These are phyloP conservation scores for Suillus ampliporus DNA, from an alignment of 768 basidiomycete species.

Conservation along the genomic window DNA sequence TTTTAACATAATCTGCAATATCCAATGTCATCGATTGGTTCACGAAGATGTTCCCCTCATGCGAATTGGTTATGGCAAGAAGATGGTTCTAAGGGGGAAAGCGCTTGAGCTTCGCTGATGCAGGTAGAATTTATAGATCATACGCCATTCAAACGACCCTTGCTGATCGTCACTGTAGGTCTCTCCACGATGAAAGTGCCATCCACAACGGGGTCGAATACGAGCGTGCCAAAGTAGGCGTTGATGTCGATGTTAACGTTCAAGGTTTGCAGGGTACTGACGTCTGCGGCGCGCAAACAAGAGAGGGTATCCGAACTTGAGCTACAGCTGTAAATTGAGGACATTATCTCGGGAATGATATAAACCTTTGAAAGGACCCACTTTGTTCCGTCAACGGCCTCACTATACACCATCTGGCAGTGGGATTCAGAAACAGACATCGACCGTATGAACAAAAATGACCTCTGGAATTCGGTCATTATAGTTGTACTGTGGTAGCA, in stretches of 20 bases:
- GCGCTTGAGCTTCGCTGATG: conserved; percentile 8
- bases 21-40: conserved; percentile 26
- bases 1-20: conserved; percentile 31
- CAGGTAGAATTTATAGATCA: conserved; percentile 12
- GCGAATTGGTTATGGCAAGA: conserved; percentile 33
- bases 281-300: conserved; percentile 46
- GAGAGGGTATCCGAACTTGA: conserved; percentile 38
- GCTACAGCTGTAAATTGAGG: conserved; percentile 39
- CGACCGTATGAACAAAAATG: background rate
- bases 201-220: conserved; percentile 53
- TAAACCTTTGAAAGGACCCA: conserved; percentile 21
- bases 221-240: conserved; percentile 46
- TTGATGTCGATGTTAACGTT: conserved; percentile 38
- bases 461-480: conserved; percentile 49
- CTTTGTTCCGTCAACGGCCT: conserved; percentile 43
- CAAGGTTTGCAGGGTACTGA: conserved; percentile 34
- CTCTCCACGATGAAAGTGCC: conserved; percentile 50
- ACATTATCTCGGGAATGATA: background rate
- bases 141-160: conserved; percentile 51
- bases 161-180: conserved; percentile 43
- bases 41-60: conserved; percentile 39
- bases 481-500: conserved; percentile 52
- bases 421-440: background rate
- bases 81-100: conserved; percentile 24
- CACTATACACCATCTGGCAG: conserved; percentile 37